A percentile compares a stretch with the other conserved stretches of the same genome.
Evolutionary conservation across 208 protist genomes (phyloP).

Genomic region (Crithidia bombi): DNA sequence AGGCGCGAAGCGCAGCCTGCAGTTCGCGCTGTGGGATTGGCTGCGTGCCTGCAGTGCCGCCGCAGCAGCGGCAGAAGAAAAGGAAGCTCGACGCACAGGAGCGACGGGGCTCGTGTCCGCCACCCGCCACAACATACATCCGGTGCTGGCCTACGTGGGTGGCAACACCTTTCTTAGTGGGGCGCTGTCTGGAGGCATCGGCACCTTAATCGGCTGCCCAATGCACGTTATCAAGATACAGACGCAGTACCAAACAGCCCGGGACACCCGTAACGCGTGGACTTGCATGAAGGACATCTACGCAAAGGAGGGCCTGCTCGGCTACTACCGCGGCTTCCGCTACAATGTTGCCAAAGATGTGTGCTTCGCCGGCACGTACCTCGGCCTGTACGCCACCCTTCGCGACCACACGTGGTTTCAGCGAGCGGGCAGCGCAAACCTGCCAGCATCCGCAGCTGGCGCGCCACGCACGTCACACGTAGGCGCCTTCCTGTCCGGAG

Average conservation of each 20-base stretch:
- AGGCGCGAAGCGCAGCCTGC: conserved; percentile 81
- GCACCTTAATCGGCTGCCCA: conserved; percentile 88
- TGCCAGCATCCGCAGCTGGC: background rate
- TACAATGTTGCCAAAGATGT: conserved; percentile 80
- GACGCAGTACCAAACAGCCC: conserved; percentile 70
- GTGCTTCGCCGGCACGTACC: conserved; percentile 75
- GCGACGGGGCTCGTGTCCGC: background rate
- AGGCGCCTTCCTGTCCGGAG: conserved; percentile 64
- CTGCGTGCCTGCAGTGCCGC: conserved; percentile 34
- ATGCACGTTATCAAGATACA: conserved; percentile 92
- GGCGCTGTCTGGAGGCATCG: conserved; percentile 72
- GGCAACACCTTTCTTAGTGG: conserved; percentile 68
- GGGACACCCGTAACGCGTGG: conserved; percentile 71
- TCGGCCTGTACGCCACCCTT: conserved; percentile 73
- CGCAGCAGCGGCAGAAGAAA: background rate
- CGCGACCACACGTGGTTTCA: conserved; percentile 20
- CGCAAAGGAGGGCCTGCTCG: conserved; percentile 53
- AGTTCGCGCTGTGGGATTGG: conserved; percentile 85
- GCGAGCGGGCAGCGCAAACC: background rate
- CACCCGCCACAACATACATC: background rate
- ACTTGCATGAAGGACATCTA: conserved; percentile 70
- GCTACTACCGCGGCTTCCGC: conserved; percentile 83
- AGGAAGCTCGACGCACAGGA: background rate
- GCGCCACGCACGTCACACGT: conserved; percentile 18
- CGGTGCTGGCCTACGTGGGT: conserved; percentile 31